Conservation (phyloP, 1,284 basidiomycete genomes). For the Golubevia pallescens region DNA sequence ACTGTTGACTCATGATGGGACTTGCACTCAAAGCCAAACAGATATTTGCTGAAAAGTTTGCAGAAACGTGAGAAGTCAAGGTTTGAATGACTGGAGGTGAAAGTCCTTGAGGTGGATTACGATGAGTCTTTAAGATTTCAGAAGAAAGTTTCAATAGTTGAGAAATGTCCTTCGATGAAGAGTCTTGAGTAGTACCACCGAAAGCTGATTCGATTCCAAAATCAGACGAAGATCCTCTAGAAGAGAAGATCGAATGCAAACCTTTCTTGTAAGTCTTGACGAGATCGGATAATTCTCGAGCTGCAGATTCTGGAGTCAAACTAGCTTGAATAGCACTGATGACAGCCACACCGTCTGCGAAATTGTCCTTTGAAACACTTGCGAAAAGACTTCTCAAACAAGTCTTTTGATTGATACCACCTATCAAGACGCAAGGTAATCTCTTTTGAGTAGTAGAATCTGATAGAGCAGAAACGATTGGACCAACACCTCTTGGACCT, state of each 20-base stretch:
- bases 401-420: constrained; percentile 51
- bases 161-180: background rate
- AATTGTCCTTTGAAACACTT: constrained; percentile 16
- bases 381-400: constrained; percentile 42
- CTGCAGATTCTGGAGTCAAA: constrained; percentile 36
- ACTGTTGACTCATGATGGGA: constrained; percentile 61
- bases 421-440: constrained; percentile 55
- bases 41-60: constrained; percentile 54
- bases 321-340: constrained; percentile 55
- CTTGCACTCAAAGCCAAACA: constrained; percentile 50
- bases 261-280: constrained; percentile 24
- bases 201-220: background rate
- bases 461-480: constrained; percentile 27
- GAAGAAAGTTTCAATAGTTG: constrained; percentile 1
- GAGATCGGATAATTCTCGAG: constrained; percentile 30
- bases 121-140: constrained; percentile 15
- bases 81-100: constrained; percentile 53
- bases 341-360: constrained; percentile 55
- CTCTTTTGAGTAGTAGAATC: constrained; percentile 6
- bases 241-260: constrained; percentile 2
- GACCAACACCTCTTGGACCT: constrained; percentile 27
- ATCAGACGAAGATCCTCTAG: constrained; percentile 3
- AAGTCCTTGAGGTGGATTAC: constrained; percentile 9
- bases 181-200: background rate
- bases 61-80: constrained; percentile 60